Base-by-base conservation (phyloP, 176 grass and related monocot species). In the Eleusine indica region DNA sequence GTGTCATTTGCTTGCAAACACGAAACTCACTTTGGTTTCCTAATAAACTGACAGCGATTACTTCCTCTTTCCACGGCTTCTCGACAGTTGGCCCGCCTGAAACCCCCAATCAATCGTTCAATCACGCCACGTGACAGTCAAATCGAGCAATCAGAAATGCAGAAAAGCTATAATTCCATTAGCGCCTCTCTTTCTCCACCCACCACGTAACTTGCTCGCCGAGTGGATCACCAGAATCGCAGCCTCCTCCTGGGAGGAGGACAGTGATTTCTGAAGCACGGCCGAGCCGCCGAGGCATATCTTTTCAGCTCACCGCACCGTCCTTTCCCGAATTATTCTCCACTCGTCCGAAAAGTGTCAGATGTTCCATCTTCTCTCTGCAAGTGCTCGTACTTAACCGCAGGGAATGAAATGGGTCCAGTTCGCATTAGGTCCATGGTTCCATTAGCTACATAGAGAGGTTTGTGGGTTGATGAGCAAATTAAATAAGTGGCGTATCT, bases 131-230 rank as follows among this genome's bases (percentile, higher is more conserved):
- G 44, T 42, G 25, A 46, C n/a, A 41, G 48, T 38, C 67, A 65
- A 44, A 81, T 74, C 28, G 57, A 44, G 22, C 5, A 58, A 9
- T 51, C 44, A 17, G 11, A 15, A 84, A 62, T 32, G 43, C 11
- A 18, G 30, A 8, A 40, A 65, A 10, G n/a, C 44, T 5, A 64
- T 9, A 64, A 52, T 48, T 17, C 37, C 60, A 57, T 56, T 54
- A 29, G 29, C 61, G 0, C 46, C 47, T 3, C 43, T 3, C n/a
- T 53, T 70, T 66, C 70, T 53, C 43, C 77, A 80, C 64, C 71
- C 53, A 80, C 77, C 70, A 54, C 76, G 52, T 63, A 89, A 63
- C 11, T 62, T 76, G 86, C 74, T 73, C 10, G 80, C 46, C 80
- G 51, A 79, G 76, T 44, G 70, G 82, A 81, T 85, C 63, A 64